phyloP scores from a whole-genome alignment of 768 basidiomycete genomes.

The Plicaturopsis crispa region DNA sequence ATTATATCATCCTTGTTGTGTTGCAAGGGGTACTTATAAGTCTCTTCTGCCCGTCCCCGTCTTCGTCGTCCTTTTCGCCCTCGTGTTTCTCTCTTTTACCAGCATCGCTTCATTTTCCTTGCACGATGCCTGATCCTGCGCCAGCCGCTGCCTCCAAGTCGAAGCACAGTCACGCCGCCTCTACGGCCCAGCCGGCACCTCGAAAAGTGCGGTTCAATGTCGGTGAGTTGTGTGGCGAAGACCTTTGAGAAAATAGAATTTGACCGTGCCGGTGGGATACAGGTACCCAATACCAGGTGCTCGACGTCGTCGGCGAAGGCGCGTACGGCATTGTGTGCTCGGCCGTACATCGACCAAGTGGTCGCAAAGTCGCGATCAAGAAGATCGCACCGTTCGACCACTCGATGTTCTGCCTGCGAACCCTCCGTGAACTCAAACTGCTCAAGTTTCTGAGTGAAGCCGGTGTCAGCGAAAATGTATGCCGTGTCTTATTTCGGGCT shows the following conservation, averaged over 20 bases:
- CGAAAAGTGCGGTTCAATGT: conserved; percentile 88
- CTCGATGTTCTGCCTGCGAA: conserved; percentile 88
- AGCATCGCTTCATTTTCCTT: not conserved
- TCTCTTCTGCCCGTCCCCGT: too few species aligned
- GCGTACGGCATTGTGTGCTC: conserved; percentile 96
- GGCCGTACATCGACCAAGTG: conserved; percentile 79
- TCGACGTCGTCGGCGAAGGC: conserved; percentile 85
- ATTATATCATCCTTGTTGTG: too few species aligned
- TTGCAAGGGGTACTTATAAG: too few species aligned
- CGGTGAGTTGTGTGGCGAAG: conserved; percentile 36
- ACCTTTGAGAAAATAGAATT: not conserved
- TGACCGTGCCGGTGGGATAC: conserved; percentile 1
- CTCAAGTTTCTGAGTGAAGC: conserved; percentile 82
- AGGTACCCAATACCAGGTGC: conserved; percentile 79
- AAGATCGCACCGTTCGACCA: conserved; percentile 95
- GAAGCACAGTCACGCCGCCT: not conserved
- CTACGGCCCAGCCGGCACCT: conserved; percentile 34
- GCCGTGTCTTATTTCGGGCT: conserved; percentile 12
- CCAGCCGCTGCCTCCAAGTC: not conserved
- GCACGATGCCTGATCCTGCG: too few species aligned
- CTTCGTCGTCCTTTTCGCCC: too few species aligned
- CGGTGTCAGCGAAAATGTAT: conserved; percentile 83
- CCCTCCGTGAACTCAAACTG: conserved; percentile 81
- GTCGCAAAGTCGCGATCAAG: conserved; percentile 94
- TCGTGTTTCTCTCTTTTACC: too few species aligned